These are phyloP conservation scores for Kregervanrija delftensis DNA, from an alignment of 805 yeast genomes.

Conservation along the genomic window DNA sequence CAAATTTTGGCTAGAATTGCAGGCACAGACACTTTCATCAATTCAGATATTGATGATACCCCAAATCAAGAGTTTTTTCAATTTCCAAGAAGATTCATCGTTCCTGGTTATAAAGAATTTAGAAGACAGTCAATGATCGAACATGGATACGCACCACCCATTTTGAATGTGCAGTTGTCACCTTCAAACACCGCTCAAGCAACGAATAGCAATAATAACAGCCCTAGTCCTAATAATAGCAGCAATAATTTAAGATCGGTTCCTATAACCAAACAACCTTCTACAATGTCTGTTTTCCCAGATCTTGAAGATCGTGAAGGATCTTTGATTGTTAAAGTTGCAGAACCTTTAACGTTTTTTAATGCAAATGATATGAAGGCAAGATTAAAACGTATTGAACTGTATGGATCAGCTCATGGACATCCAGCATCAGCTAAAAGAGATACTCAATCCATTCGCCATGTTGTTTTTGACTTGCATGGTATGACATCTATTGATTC, in stretches of 20 bases:
- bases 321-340: constrained; percentile 69
- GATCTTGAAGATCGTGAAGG: constrained; percentile 51
- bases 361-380: constrained; percentile 71
- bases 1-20: constrained; percentile 72
- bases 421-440: constrained; percentile 53
- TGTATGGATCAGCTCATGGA: constrained; percentile 63
- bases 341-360: constrained; percentile 86
- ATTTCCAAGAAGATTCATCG: constrained; percentile 13
- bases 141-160: background rate
- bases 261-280: background rate
- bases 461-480: constrained; percentile 66
- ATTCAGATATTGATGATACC: constrained; percentile 51
- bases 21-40: constrained; percentile 54
- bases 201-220: background rate
- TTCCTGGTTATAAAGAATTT: constrained; percentile 23
- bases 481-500: constrained; percentile 82
- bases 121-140: constrained; percentile 14
- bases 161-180: too few relatives aligned
- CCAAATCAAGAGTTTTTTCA: constrained; percentile 6
- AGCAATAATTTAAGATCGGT: background rate
- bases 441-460: constrained; percentile 37
- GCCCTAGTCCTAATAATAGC: background rate
- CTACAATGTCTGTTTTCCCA: constrained; percentile 5
- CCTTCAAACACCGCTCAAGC: too few relatives aligned
- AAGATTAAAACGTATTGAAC: constrained; percentile 62